These are phyloP conservation scores for Leptomonas seymouri DNA, from an alignment of 208 protist genomes.

Conservation along the genomic window DNA sequence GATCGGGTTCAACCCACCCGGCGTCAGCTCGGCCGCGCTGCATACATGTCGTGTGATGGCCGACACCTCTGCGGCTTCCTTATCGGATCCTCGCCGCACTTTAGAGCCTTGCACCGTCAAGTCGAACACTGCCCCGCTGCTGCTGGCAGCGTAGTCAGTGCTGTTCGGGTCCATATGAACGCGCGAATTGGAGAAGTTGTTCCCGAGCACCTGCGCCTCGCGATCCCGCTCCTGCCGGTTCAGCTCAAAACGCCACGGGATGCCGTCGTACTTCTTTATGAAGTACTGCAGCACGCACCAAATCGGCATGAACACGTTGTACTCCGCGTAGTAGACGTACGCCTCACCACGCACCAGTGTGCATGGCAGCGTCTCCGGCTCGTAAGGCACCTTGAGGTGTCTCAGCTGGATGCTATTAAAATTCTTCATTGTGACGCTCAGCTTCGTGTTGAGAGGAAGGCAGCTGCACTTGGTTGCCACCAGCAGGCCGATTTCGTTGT, in stretches of 20 bases:
- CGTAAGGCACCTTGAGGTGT: slow-evolving; percentile 37
- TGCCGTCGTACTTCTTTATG: slow-evolving; percentile 39
- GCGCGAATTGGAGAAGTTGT: neutral
- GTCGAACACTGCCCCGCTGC: slow-evolving; percentile 31
- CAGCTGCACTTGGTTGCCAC: slow-evolving; percentile 65
- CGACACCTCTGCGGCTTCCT: slow-evolving; percentile 2
- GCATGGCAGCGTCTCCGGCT: slow-evolving; percentile 31
- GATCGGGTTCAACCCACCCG: neutral
- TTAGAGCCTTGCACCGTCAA: slow-evolving; percentile 41
- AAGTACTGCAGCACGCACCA: slow-evolving; percentile 45
- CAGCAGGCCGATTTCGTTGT: slow-evolving; percentile 48
- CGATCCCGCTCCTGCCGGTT: slow-evolving; percentile 26
- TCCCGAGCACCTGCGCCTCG: slow-evolving; percentile 33
- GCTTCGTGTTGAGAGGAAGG: slow-evolving; percentile 43
- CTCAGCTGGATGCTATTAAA: slow-evolving; percentile 32
- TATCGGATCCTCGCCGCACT: slow-evolving; percentile 9
- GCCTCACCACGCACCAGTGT: slow-evolving; percentile 41
- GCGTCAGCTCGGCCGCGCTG: neutral
- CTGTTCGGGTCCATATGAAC: neutral
- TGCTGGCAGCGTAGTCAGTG: neutral
- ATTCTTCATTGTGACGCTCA: slow-evolving; percentile 36
- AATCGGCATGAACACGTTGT: slow-evolving; percentile 40
- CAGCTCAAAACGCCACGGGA: slow-evolving; percentile 55
- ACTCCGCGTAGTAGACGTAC: slow-evolving; percentile 42
- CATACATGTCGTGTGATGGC: neutral